Conservation (phyloP, 129 eudicot genomes). For the Arctium lappa region DNA sequence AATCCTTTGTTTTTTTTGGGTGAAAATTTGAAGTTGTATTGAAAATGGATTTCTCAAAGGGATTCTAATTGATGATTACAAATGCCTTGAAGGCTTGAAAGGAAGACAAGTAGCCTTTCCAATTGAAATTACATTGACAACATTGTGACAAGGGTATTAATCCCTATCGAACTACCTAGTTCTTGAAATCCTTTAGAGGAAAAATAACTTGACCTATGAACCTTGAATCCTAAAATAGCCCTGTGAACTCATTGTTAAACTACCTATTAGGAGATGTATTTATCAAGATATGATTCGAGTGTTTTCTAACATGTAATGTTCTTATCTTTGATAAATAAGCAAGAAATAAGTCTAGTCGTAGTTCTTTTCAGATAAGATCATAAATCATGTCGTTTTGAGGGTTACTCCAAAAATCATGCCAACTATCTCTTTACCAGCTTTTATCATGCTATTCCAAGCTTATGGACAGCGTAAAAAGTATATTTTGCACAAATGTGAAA, state of each 20-base stretch:
- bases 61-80: neutral
- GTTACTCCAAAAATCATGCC: neutral
- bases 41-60: neutral
- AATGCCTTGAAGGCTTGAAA: neutral
- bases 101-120: neutral
- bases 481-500: neutral
- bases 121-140: neutral
- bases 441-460: neutral
- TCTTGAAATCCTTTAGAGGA: neutral
- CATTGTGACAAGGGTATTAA: neutral
- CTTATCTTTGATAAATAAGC: neutral
- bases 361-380: neutral
- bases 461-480: neutral
- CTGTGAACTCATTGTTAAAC: neutral
- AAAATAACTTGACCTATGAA: neutral
- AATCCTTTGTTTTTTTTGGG: neutral
- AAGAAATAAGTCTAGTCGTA: neutral
- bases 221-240: neutral
- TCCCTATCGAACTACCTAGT: neutral
- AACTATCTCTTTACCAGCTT: neutral
- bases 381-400: neutral
- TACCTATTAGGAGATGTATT: neutral
- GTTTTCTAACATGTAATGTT: neutral
- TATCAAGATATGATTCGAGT: neutral
- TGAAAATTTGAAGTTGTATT: neutral